Evolutionary conservation across 2,329 filamentous ascomycete species (phyloP), one percentile per base, ranked within the genome.

Genomic region (Pseudocercospora fuligena): DNA sequence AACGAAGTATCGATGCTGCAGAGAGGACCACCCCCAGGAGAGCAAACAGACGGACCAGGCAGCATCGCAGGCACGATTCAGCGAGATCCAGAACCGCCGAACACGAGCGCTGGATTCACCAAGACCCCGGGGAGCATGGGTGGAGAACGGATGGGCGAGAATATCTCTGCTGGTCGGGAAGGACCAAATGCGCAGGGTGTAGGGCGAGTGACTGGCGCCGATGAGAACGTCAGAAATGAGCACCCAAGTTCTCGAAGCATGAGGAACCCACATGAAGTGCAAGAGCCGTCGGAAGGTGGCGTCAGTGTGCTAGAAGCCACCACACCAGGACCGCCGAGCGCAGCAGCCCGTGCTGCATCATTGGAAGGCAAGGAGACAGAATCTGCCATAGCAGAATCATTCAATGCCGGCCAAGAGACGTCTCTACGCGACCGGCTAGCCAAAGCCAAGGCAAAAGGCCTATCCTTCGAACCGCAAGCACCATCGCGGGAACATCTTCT

Each of bases 1-100:
- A 70, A 72, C 59, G 73, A 75, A 65, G 59, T 74, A 21, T 69
- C 68, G 25, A 70, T 70, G 68, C 65, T 75, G 11, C 70, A 71
- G 16, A 65, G 66, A 66, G 65, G 71, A 16, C 70, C 73, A 21
- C 69, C 72, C 60, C 70, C 73, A 19, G 62, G 68, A 51, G 58
- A 56, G 21, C 33, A 53, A 8, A 65, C 57, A 12, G 33, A 64
- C 5, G 63, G 66, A 3, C 63, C 70, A 1, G 66, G 69, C 6
- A 70, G 69, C 40, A 36, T 56, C 1, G 59, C 63, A 25, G 66
- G 65, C n/a, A 59, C 67, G 33, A 67, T 60, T 29, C 68, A 72
- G 33, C 58, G 61, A 7, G 67, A 68, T 40, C 68, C 66, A 12
- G 23, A 53, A 16, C 58, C 61, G 5, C 64, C 70, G 0, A 70